Evolutionary conservation across 495 filamentous ascomycete genomes (phyloP).

Genomic region (Patellaria atrata): DNA sequence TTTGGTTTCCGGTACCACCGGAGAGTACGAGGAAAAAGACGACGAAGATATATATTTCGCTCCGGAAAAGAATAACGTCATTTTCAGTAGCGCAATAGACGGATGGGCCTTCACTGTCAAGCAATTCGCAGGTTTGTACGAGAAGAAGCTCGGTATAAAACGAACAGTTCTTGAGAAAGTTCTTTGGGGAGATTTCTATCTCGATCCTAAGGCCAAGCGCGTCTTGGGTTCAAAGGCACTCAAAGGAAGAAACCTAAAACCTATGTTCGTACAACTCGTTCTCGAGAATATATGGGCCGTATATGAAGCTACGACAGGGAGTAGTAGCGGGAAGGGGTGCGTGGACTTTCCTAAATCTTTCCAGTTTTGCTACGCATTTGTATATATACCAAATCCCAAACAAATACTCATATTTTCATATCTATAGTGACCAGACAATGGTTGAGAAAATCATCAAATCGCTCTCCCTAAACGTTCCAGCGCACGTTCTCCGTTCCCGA

Average conservation of each 20-base stretch:
- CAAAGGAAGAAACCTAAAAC: conserved; percentile 79
- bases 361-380: conserved; percentile 7
- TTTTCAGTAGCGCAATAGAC: conserved; percentile 93
- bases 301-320: conserved; percentile 78
- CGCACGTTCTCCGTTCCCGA: conserved; percentile 69
- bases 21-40: conserved; percentile 70
- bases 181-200: conserved; percentile 91
- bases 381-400: conserved; percentile 20
- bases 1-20: conserved; percentile 20
- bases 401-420: conserved; percentile 26
- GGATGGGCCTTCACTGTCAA: conserved; percentile 96
- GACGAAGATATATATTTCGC: conserved; percentile 98
- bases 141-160: conserved; percentile 95
- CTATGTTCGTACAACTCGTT: conserved; percentile 95
- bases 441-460: conserved; percentile 93
- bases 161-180: conserved; percentile 83
- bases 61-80: conserved; percentile 96
- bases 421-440: conserved; percentile 54
- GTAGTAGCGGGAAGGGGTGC: conserved; percentile 68
- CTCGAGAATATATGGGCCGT: conserved; percentile 95
- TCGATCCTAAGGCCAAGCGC: conserved; percentile 94
- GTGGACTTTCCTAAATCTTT: conserved; percentile 20
- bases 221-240: conserved; percentile 84
- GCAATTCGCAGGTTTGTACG: conserved; percentile 87
- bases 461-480: conserved; percentile 64